These are phyloP conservation scores for Oryza punctata DNA, from an alignment of 176 grass and related monocot genomes.

Conservation along the genomic window DNA sequence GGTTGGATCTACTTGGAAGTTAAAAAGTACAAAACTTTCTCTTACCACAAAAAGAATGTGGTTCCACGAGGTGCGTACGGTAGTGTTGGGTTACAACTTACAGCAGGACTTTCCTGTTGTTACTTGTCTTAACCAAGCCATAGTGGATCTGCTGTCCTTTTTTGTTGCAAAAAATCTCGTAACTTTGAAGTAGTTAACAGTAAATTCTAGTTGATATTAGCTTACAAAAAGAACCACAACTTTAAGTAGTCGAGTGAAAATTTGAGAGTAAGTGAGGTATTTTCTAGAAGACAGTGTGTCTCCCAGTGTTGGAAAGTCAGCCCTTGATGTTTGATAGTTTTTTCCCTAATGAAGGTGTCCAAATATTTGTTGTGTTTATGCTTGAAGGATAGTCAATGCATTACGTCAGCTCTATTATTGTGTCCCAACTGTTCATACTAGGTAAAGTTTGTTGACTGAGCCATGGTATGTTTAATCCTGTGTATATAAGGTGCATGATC, in stretches of 20 bases:
- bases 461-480: neutral
- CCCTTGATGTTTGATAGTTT: neutral
- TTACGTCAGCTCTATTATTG: neutral
- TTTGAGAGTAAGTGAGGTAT: neutral
- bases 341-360: neutral
- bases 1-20: neutral
- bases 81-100: neutral
- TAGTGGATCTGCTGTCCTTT: neutral
- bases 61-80: neutral
- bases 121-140: neutral
- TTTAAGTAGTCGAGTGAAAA: neutral
- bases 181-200: neutral
- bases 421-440: neutral
- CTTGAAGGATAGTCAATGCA: neutral
- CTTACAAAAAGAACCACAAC: neutral
- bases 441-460: conserved; percentile 1
- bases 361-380: conserved; percentile 1
- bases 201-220: neutral
- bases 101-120: neutral
- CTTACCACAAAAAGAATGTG: neutral
- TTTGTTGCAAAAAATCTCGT: neutral
- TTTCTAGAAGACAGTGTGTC: neutral
- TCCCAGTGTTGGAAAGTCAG: neutral
- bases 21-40: neutral
- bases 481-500: neutral